Evolutionary conservation across 768 basidiomycete species (phyloP).

Genomic region (Astraeus odoratus): DNA sequence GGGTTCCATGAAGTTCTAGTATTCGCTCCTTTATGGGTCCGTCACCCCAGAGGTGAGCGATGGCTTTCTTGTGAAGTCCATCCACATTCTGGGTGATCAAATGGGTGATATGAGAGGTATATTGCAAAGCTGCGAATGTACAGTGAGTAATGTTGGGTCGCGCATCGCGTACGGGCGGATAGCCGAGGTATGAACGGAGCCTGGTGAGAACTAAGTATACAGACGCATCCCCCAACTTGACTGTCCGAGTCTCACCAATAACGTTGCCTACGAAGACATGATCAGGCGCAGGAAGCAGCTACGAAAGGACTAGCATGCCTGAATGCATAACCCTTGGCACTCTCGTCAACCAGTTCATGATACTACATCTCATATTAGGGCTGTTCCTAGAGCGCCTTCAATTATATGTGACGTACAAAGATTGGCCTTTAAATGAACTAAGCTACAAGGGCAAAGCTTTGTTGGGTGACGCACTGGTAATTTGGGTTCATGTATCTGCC

Average conservation of each 20-base stretch:
- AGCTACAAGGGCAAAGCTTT: neutral
- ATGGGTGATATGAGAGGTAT: slow-evolving; percentile 49
- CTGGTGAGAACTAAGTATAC: slow-evolving; percentile 11
- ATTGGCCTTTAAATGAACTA: slow-evolving; percentile 42
- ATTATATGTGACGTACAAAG: slow-evolving; percentile 30
- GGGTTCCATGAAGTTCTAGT: slow-evolving; percentile 83
- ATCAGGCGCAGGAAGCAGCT: neutral
- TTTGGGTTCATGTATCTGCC: slow-evolving; percentile 89
- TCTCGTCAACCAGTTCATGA: slow-evolving; percentile 73
- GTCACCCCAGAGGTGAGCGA: slow-evolving; percentile 38
- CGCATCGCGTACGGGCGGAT: slow-evolving; percentile 76
- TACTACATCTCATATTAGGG: slow-evolving; percentile 39
- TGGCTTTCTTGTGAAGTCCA: slow-evolving; percentile 82
- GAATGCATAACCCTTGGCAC: slow-evolving; percentile 60
- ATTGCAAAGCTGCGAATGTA: slow-evolving; percentile 76
- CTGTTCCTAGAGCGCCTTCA: neutral
- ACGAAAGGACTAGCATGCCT: slow-evolving; percentile 39
- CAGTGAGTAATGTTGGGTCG: slow-evolving; percentile 87
- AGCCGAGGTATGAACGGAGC: slow-evolving; percentile 80
- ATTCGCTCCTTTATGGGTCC: slow-evolving; percentile 37
- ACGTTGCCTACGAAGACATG: slow-evolving; percentile 56
- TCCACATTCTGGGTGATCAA: slow-evolving; percentile 93
- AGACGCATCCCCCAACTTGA: neutral
- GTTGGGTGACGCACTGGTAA: slow-evolving; percentile 52
- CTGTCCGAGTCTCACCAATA: slow-evolving; percentile 54